phyloP scores from a whole-genome alignment of 306 rosid species.

The Cicer chorassanicum region DNA sequence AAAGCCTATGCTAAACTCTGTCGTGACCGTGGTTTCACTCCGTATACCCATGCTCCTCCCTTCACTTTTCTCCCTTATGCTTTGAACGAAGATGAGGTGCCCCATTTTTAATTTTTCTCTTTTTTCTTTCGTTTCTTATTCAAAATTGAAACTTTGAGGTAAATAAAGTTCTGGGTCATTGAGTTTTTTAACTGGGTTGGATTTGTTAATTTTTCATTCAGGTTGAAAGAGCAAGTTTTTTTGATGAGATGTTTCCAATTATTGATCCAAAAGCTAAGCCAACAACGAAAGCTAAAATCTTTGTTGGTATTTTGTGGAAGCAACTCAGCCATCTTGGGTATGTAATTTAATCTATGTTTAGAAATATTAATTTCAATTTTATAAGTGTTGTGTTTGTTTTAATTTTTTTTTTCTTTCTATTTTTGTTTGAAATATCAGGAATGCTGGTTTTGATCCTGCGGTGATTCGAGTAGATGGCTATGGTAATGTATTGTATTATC shows the following conservation, averaged over 20 bases:
- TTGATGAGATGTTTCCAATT: conserved; percentile 75
- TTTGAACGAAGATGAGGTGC: conserved; percentile 77
- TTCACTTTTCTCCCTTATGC: conserved; percentile 75
- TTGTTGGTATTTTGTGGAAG: conserved; percentile 83
- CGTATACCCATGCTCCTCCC: conserved; percentile 80
- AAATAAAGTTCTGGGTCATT: conserved; percentile 27
- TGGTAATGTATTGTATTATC: conserved; percentile 89
- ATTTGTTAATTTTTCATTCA: conserved; percentile 36
- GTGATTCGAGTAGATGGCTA: conserved; percentile 83
- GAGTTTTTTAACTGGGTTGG: conserved; percentile 3
- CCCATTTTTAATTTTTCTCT: background rate
- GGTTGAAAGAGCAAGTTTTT: conserved; percentile 59
- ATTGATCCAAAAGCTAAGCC: conserved; percentile 79
- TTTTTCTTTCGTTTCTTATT: background rate
- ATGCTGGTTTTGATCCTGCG: conserved; percentile 96
- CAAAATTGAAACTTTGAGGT: conserved; percentile 10
- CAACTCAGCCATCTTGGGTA: conserved; percentile 95
- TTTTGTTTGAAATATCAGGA: conserved; percentile 53
- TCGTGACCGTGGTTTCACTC: conserved; percentile 57
- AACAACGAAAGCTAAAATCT: conserved; percentile 76
- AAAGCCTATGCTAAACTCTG: conserved; percentile 75
- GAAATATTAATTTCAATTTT: conserved; percentile 1
- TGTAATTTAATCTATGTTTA: conserved; percentile 37
- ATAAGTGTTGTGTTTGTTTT: background rate
- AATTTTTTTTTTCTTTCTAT: background rate